Percentiles rank a stretch among this genome's conserved stretches.
Evolutionary conservation across 2,329 filamentous ascomycete species (phyloP).

Genomic region (Metarhizium robertsii): DNA sequence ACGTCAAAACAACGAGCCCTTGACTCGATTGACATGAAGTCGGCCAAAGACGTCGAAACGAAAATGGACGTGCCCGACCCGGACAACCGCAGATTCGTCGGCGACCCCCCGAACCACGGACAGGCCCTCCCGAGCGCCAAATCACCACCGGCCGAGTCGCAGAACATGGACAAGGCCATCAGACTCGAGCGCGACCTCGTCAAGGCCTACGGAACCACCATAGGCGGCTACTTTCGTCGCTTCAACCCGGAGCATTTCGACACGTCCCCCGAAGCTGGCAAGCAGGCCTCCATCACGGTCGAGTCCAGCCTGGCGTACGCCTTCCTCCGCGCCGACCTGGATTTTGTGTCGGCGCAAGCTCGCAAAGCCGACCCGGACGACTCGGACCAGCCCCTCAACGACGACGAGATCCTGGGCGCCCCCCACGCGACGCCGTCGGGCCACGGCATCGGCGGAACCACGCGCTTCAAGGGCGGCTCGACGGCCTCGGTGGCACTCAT

Average conservation of each 20-base stretch:
- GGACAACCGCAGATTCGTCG: constrained; percentile 19
- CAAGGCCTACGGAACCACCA: constrained; percentile 67
- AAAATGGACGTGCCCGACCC: constrained; percentile 25
- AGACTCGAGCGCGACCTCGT: constrained; percentile 64
- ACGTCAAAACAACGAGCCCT: constrained; percentile 19
- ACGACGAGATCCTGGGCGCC: constrained; percentile 69
- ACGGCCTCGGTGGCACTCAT: constrained; percentile 86
- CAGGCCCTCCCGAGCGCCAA: constrained; percentile 27
- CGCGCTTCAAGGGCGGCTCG: constrained; percentile 84
- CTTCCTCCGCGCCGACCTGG: constrained; percentile 86
- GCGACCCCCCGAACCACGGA: constrained; percentile 25
- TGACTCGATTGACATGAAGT: constrained; percentile 37
- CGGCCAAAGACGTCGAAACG: constrained; percentile 33
- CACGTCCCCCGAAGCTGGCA: constrained; percentile 22
- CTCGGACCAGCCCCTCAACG: constrained; percentile 71
- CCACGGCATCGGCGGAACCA: constrained; percentile 60
- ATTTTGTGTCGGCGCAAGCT: constrained; percentile 87
- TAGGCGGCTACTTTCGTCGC: constrained; percentile 89
- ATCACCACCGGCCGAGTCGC: constrained; percentile 40
- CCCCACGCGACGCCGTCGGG: constrained; percentile 45
- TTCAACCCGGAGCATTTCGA: constrained; percentile 76
- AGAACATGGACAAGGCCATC: constrained; percentile 51
- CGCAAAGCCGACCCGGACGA: constrained; percentile 69
- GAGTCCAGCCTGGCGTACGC: constrained; percentile 82
- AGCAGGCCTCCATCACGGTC: constrained; percentile 44